A percentile compares a stretch with the other conserved stretches of the same genome.
Evolutionary conservation across 1,139 yeast species (phyloP).

Genomic region (Suhomyces anneliseae): DNA sequence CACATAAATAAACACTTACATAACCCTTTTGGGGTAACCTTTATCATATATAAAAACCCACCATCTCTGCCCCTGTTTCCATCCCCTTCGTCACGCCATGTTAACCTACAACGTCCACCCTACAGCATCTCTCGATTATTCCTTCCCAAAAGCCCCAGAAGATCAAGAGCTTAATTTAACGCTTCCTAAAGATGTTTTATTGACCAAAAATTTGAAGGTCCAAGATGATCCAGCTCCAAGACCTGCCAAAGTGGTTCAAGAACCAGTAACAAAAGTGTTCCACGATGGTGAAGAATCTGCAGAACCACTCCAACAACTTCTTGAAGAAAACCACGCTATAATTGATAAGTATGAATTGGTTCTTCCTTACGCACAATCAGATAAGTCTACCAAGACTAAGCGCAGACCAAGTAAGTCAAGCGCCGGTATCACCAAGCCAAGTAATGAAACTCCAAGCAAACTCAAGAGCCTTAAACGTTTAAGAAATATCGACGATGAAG

Average conservation of each 20-base stretch:
- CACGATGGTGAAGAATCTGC: slow-evolving; percentile 7
- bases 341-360: slow-evolving; percentile 20
- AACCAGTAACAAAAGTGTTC: slow-evolving; percentile 17
- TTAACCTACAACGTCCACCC: slow-evolving; percentile 16
- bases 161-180: background rate
- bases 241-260: slow-evolving; percentile 10
- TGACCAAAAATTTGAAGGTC: slow-evolving; percentile 27
- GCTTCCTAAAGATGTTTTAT: slow-evolving; percentile 21
- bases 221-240: slow-evolving; percentile 18
- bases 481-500: slow-evolving; percentile 11
- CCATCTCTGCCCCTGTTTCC: background rate
- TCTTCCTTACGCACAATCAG: slow-evolving; percentile 17
- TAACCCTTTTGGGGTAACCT: slow-evolving; percentile 3
- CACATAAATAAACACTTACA: slow-evolving; percentile 8
- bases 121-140: slow-evolving; percentile 21
- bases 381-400: background rate
- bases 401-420: background rate
- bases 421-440: background rate
- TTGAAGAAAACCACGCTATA: slow-evolving; percentile 22
- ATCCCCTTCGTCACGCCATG: slow-evolving; percentile 1
- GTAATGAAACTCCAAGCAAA: background rate
- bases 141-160: slow-evolving; percentile 19
- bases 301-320: slow-evolving; percentile 33
- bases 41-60: slow-evolving; percentile 1
- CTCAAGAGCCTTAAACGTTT: slow-evolving; percentile 7